Percentiles rank a stretch among this genome's conserved stretches.
These are phyloP conservation scores for Mucor indicus DNA, from an alignment of 371 early-diverging fungal genomes.

Conservation along the genomic window DNA sequence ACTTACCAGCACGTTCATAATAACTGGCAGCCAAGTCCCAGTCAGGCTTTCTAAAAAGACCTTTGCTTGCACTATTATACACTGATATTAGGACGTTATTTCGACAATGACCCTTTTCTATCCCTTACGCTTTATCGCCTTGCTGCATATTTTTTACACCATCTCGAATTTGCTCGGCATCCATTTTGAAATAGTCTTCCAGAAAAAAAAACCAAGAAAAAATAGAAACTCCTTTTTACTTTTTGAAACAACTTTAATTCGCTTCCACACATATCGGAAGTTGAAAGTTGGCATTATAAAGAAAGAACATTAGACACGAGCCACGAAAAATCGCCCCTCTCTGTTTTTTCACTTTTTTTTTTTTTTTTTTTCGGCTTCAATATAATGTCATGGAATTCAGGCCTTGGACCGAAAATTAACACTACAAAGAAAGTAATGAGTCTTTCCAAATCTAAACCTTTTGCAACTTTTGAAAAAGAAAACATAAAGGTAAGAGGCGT, in stretches of 20 bases:
- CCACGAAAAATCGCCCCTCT: neutral
- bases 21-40: slow-evolving; percentile 83
- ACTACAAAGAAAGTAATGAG: no score
- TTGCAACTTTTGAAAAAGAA: neutral
- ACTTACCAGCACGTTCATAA: slow-evolving; percentile 81
- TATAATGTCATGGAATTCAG: no score
- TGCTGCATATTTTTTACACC: slow-evolving; percentile 65
- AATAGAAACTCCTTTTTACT: no score
- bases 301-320: no score
- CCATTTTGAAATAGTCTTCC: no score
- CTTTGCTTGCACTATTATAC: slow-evolving; percentile 58
- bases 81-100: neutral
- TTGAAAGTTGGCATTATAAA: no score
- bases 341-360: neutral
- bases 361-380: neutral
- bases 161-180: slow-evolving; percentile 53
- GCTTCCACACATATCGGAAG: no score
- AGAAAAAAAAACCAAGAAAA: no score
- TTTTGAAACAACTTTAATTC: no score
- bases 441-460: no score
- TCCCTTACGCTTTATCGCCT: slow-evolving; percentile 63
- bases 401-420: no score
- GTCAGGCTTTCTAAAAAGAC: slow-evolving; percentile 82
- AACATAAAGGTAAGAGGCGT: neutral
- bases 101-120: slow-evolving; percentile 1